A percentile compares a stretch with the other conserved stretches of the same genome.
Evolutionary conservation across 73 alveolate species (phyloP).

Genomic region (Blepharisma japonicum): DNA sequence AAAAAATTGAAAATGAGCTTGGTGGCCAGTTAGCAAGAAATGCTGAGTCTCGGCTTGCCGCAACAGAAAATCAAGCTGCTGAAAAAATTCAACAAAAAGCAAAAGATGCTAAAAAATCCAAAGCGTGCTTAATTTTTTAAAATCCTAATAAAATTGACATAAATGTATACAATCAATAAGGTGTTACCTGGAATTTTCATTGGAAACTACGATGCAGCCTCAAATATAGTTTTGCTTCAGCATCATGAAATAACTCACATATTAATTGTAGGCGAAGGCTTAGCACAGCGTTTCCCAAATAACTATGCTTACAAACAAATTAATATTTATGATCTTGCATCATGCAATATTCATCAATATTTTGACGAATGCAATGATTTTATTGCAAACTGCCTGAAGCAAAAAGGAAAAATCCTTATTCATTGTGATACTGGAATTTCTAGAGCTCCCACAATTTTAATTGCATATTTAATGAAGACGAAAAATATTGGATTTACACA

Average conservation of each 20-base stretch:
- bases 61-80: not conserved
- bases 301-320: not conserved
- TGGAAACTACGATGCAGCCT: slow-evolving; percentile 16
- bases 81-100: slow-evolving; percentile 8
- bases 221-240: not conserved
- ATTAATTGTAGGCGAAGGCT: not conserved
- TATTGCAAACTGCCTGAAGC: not conserved
- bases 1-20: not conserved
- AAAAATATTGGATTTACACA: not conserved
- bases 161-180: not conserved
- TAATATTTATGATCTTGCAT: not conserved
- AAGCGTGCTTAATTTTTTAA: slow-evolving; percentile 17
- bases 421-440: not conserved
- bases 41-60: not conserved
- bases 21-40: slow-evolving; percentile 26
- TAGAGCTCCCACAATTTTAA: not conserved
- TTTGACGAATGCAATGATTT: not conserved
- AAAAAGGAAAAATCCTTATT: not conserved
- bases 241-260: slow-evolving; percentile 20
- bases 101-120: slow-evolving; percentile 4
- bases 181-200: slow-evolving; percentile 2
- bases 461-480: not conserved
- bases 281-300: not conserved
- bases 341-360: not conserved
- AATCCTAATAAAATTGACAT: not conserved